Base-by-base conservation (phyloP, 2,329 filamentous ascomycete genomes). In the Purpureocillium lavendulum region DNA sequence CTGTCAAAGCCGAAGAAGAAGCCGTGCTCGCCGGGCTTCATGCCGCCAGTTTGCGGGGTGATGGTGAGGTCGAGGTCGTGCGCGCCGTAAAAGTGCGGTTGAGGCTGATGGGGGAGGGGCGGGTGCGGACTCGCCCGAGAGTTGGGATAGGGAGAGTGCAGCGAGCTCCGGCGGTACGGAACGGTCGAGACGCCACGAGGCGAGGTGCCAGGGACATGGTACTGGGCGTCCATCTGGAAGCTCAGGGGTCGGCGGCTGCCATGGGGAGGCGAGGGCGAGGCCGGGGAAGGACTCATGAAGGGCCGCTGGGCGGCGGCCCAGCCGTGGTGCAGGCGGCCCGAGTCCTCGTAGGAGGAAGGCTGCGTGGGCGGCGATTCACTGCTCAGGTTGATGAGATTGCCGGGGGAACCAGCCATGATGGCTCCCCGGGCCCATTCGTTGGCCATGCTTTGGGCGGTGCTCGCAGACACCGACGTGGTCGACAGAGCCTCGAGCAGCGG, bases 1-100 rank as follows among this genome's bases (percentile, higher is more conserved):
- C 71, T 79, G 57, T 95, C 89, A 51, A 94, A 88, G 6, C 83
- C 81, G 56, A 87, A 92, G 56, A 83, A 86, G 49, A 84, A 87
- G 7, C 84, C 86, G 33, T 74, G 75, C 30, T 82, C 77, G 3
- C 81, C 81, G 3, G 80, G 73, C 47, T 73, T 73, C 52, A 82
- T 66, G 9, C 73, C 75, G 7, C 74, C 75, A 14, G 71, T 64
- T 33, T 66, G 67, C 13, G 66, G 61, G 39, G 71, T 65, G 35
- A 82, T 67, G 47, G 87, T 81, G 21, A 88, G 67, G 49, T 90
- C 83, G 26, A 89, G 69, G 47, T 89, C 82, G 1, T 84, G 83
- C 0, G 79, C 72, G 33, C 80, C 75, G 56, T 87, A 88, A 58
- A 85, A 90, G 61, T 89, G 84, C 14, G 84, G 62, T 58, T 89